Evolutionary conservation across 2,329 filamentous ascomycete genomes (phyloP).

Genomic region (Coniochaeta ligniaria): DNA sequence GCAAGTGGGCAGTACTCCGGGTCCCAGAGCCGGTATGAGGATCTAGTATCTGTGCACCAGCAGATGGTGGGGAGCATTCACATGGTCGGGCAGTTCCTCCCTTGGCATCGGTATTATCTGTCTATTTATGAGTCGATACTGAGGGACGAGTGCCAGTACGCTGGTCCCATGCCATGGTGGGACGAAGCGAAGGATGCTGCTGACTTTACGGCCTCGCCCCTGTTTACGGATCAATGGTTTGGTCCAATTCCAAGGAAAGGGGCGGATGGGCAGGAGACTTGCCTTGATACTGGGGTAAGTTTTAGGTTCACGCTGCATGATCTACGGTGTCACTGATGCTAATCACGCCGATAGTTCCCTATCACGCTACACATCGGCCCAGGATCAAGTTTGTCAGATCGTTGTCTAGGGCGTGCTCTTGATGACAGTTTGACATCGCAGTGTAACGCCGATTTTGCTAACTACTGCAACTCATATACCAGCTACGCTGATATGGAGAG

Average conservation of each 20-base stretch:
- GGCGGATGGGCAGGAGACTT: constrained; percentile 20
- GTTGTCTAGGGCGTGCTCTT: constrained; percentile 25
- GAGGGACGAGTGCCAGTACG: constrained; percentile 28
- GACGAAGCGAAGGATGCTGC: constrained; percentile 27
- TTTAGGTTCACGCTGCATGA: background rate
- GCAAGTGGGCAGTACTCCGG: constrained; percentile 10
- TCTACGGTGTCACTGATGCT: background rate
- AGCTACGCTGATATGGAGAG: constrained; percentile 21
- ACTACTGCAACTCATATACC: constrained; percentile 21
- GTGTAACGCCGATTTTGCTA: constrained; percentile 21
- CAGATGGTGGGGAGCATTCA: constrained; percentile 22
- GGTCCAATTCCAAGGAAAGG: constrained; percentile 19
- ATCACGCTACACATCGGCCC: constrained; percentile 23
- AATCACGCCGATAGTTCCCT: background rate
- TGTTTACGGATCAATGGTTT: constrained; percentile 22
- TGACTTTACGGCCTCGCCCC: constrained; percentile 19
- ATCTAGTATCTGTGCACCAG: constrained; percentile 29
- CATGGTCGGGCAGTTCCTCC: constrained; percentile 26
- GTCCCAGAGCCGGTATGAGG: constrained; percentile 25
- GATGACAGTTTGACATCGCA: constrained; percentile 21
- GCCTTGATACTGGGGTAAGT: constrained; percentile 23
- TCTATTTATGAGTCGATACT: constrained; percentile 27
- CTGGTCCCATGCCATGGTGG: constrained; percentile 29
- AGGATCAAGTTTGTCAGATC: constrained; percentile 15
- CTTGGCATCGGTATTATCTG: constrained; percentile 32